Base-by-base conservation (phyloP, 352 stramenopile species). In the Bremia lactucae region DNA sequence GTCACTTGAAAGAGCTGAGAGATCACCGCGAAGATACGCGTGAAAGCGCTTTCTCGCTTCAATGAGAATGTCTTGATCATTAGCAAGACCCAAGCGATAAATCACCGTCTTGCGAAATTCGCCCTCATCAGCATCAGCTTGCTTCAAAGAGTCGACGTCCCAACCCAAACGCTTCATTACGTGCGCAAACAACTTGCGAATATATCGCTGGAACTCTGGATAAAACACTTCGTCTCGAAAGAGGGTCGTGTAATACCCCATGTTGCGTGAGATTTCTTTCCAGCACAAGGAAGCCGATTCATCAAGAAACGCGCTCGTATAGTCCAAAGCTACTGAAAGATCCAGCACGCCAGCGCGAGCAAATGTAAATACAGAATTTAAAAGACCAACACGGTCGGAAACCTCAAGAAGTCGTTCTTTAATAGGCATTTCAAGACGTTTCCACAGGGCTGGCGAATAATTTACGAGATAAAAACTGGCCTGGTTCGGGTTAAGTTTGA, bases 401-500 rank as follows among this genome's bases (percentile, higher is more conserved):
- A 88, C 67, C 9, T 50, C 60, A 23, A 97, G 55, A 44, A 62
- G 40, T 2, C 60, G 44, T 11, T 71, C 57, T 36, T 64, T 59
- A 13, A 81, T 59, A 11, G 66, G 65, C 70, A 58, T 68, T 28
- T 79, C 65, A 4, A 97, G 68, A 13, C 72, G 68, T 20, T 78
- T 67, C 62, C 95, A 89, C 66, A 97, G 79, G 25, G 80, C 72
- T 4, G 72, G 57, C 4, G 83, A 79, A 57, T 96, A 96, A 40
- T 95, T 91, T n/a, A 97, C 89, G 14, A 96, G 67, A 66, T 97
- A 96, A 25, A 95, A 95, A 21, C 94, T 86, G 44, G 96, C 72
- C 51, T 98, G 94, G 46, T 83, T 82, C 11, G 83, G 83, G 71
- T 98, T 98, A 9, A 98, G 67, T 65, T 98, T 97, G 42, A 98